Evolutionary conservation across 768 basidiomycete genomes (phyloP).

Genomic region (Vishniacozyma victoriae): DNA sequence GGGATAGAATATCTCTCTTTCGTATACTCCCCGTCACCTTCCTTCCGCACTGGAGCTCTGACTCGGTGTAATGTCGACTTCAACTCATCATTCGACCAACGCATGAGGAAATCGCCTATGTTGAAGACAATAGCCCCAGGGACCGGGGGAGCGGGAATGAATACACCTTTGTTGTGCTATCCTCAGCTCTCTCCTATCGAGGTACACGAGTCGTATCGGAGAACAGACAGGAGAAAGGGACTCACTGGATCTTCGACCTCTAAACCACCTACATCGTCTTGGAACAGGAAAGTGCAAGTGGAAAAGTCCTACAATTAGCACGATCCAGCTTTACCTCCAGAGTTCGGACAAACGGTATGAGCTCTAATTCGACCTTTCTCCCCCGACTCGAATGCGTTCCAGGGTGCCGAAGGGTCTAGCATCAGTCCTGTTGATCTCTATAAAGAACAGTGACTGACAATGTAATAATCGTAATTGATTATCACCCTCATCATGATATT

Average conservation of each 20-base stretch:
- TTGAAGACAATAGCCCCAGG: constrained; percentile 40
- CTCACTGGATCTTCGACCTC: constrained; percentile 57
- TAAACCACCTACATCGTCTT: constrained; percentile 59
- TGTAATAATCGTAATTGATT: constrained; percentile 25
- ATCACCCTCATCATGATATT: constrained; percentile 20
- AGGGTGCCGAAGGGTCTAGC: constrained; percentile 14
- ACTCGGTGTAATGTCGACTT: constrained; percentile 44
- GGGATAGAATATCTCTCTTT: constrained; percentile 61
- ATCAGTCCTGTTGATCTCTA: not conserved
- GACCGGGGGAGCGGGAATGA: constrained; percentile 39
- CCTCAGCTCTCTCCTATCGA: too few species aligned
- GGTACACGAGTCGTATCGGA: not conserved
- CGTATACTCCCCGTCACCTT: constrained; percentile 46
- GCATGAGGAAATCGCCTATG: constrained; percentile 32
- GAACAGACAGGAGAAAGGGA: not conserved
- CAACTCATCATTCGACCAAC: constrained; percentile 41
- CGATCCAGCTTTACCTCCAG: too few species aligned
- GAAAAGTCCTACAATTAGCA: constrained; percentile 51
- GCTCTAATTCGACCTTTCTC: constrained; percentile 17
- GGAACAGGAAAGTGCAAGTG: constrained; percentile 57
- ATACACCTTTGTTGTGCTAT: constrained; percentile 45
- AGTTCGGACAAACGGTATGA: constrained; percentile 8
- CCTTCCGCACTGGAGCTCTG: constrained; percentile 17
- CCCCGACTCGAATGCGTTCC: constrained; percentile 13
- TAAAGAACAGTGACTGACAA: constrained; percentile 7